Evolutionary conservation across 2,329 filamentous ascomycete genomes (phyloP).

Genomic region (Paraconiothyrium sp.): DNA sequence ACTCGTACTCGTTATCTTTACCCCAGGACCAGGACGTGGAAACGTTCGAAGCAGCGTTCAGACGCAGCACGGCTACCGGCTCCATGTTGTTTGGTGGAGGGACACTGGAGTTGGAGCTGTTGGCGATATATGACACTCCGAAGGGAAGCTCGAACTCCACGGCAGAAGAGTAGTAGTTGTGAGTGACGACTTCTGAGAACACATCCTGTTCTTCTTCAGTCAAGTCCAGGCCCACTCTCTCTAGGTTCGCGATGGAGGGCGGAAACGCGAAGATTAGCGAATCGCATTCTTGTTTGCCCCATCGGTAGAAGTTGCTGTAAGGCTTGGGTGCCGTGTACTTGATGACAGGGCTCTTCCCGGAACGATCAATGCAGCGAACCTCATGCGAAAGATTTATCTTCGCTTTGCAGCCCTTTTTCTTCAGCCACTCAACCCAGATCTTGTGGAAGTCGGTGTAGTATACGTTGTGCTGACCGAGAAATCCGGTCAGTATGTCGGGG

Average conservation of each 20-base stretch:
- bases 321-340: conserved; percentile 41
- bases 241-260: conserved; percentile 44
- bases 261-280: conserved; percentile 50
- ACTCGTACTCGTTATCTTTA: conserved; percentile 42
- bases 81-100: conserved; percentile 47
- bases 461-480: conserved; percentile 46
- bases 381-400: conserved; percentile 45
- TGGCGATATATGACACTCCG: conserved; percentile 47
- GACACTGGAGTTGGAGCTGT: conserved; percentile 28
- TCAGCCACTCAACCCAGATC: conserved; percentile 44
- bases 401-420: conserved; percentile 42
- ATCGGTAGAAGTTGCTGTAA: conserved; percentile 39
- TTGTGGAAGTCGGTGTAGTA: conserved; percentile 52
- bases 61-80: conserved; percentile 47
- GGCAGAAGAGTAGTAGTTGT: conserved; percentile 50
- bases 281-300: conserved; percentile 46
- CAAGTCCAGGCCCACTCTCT: conserved; percentile 44
- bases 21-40: conserved; percentile 51
- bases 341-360: conserved; percentile 42
- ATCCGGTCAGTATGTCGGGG: conserved; percentile 49
- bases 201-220: conserved; percentile 44
- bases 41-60: conserved; percentile 40
- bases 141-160: conserved; percentile 47
- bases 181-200: conserved; percentile 42
- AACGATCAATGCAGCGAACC: conserved; percentile 48